phyloP scores from a whole-genome alignment of 176 grass and related monocot genomes.

The Bothriochloa decipiens region DNA sequence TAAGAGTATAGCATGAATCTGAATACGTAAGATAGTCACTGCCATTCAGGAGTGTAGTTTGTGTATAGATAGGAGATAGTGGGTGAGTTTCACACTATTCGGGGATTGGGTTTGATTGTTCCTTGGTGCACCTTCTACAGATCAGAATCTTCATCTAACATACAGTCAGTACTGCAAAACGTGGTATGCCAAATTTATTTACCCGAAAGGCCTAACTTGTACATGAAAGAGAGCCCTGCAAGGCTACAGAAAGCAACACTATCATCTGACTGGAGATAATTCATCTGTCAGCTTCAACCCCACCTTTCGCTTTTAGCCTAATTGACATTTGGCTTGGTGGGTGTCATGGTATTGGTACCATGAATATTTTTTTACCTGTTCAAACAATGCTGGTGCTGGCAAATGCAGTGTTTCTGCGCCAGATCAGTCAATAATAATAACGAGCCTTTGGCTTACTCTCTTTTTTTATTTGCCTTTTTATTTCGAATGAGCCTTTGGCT shows the following conservation, averaged over 20 bases:
- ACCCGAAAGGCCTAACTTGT: slow-evolving; percentile 45
- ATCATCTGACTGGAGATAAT: slow-evolving; percentile 46
- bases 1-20: slow-evolving; percentile 61
- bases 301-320: slow-evolving; percentile 3
- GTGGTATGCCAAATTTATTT: slow-evolving; percentile 51
- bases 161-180: slow-evolving; percentile 37
- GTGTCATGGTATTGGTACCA: no score
- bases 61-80: slow-evolving; percentile 64
- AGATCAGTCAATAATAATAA: no score
- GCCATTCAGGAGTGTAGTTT: slow-evolving; percentile 44
- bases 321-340: no score
- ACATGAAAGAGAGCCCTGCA: slow-evolving; percentile 50
- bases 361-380: no score
- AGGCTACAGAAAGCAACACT: slow-evolving; percentile 25
- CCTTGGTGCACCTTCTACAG: slow-evolving; percentile 40
- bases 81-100: slow-evolving; percentile 30
- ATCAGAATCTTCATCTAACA: slow-evolving; percentile 50
- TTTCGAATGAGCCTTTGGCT: background rate
- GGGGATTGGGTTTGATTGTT: slow-evolving; percentile 45
- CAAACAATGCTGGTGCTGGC: no score
- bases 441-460: no score
- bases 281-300: slow-evolving; percentile 27
- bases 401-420: no score
- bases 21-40: slow-evolving; percentile 27
- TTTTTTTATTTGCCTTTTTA: no score